These are phyloP conservation scores for Neurospora sp. DNA, from an alignment of 495 filamentous ascomycete genomes.

Conservation along the genomic window DNA sequence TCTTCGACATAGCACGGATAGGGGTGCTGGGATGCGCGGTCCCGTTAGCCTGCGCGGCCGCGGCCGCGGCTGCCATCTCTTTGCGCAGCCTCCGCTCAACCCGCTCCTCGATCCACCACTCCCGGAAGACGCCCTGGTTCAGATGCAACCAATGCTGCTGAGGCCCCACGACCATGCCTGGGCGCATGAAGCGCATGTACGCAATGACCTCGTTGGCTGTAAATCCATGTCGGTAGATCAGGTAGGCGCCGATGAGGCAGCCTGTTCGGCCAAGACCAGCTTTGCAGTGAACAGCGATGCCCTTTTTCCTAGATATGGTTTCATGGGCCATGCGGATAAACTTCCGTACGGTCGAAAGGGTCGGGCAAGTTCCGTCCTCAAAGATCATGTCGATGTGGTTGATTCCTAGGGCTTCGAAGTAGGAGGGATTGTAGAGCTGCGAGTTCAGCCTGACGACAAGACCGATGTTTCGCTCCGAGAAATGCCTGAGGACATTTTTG, in stretches of 20 bases:
- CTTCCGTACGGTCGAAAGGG: slow-evolving; percentile 70
- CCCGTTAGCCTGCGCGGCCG: slow-evolving; percentile 20
- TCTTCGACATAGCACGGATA: slow-evolving; percentile 63
- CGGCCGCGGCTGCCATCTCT: slow-evolving; percentile 42
- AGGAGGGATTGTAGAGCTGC: slow-evolving; percentile 86
- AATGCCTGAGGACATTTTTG: slow-evolving; percentile 90
- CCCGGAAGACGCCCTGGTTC: slow-evolving; percentile 90
- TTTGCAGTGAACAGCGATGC: slow-evolving; percentile 97
- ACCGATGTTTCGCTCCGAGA: slow-evolving; percentile 74
- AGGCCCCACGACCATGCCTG: slow-evolving; percentile 98
- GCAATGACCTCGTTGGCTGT: slow-evolving; percentile 97
- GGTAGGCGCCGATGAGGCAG: slow-evolving; percentile 91
- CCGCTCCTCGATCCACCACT: slow-evolving; percentile 95
- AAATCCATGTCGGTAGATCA: slow-evolving; percentile 97
- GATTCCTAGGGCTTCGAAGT: slow-evolving; percentile 91
- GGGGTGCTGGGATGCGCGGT: slow-evolving; percentile 53
- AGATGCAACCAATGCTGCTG: slow-evolving; percentile 99
- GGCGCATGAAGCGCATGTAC: slow-evolving; percentile 99
- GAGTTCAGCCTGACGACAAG: slow-evolving; percentile 94
- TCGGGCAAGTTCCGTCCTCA: slow-evolving; percentile 93
- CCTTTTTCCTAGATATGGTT: slow-evolving; percentile 78
- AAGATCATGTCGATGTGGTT: slow-evolving; percentile 98
- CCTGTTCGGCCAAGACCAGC: slow-evolving; percentile 91
- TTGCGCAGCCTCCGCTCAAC: slow-evolving; percentile 49
- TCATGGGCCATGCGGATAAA: slow-evolving; percentile 94